Evolutionary conservation across 2,329 filamentous ascomycete species (phyloP).

Genomic region (Scedosporium aurantiacum): DNA sequence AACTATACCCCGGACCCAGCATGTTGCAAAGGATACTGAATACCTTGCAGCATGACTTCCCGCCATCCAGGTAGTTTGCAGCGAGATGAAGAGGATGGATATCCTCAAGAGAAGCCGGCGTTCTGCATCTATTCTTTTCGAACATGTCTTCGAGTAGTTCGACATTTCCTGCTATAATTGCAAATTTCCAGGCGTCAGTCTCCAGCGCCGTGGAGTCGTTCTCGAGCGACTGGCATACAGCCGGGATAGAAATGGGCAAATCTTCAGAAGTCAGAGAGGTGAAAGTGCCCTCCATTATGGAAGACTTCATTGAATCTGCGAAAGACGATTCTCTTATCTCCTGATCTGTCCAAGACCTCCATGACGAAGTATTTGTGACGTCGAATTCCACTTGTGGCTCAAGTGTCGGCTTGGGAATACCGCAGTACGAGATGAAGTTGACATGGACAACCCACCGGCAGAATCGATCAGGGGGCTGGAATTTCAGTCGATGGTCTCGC

Average conservation of each 20-base stretch:
- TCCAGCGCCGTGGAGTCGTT: slow-evolving; percentile 6
- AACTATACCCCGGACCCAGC: background rate
- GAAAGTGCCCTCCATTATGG: background rate
- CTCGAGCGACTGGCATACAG: slow-evolving; percentile 7
- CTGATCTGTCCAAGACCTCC: background rate
- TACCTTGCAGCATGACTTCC: background rate
- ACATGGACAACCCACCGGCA: background rate
- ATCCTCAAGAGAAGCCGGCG: background rate
- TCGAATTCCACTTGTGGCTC: background rate
- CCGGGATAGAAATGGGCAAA: slow-evolving; percentile 9
- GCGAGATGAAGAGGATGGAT: background rate
- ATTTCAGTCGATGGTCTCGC: background rate
- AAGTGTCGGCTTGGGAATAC: background rate
- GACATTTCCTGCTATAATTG: slow-evolving; percentile 14
- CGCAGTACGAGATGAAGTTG: background rate
- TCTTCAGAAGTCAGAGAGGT: background rate
- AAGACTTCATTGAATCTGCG: slow-evolving; percentile 8
- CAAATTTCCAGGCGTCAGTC: slow-evolving; percentile 9
- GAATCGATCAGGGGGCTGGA: background rate
- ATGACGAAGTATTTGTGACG: background rate
- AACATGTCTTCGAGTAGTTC: background rate
- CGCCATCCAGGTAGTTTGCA: background rate
- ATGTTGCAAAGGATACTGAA: background rate
- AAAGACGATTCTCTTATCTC: slow-evolving; percentile 4
- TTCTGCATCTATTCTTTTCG: background rate